A percentile compares a stretch with the other conserved stretches of the same genome.
phyloP scores from a whole-genome alignment of 805 yeast species.

The Yarrowia phangngaensis region DNA sequence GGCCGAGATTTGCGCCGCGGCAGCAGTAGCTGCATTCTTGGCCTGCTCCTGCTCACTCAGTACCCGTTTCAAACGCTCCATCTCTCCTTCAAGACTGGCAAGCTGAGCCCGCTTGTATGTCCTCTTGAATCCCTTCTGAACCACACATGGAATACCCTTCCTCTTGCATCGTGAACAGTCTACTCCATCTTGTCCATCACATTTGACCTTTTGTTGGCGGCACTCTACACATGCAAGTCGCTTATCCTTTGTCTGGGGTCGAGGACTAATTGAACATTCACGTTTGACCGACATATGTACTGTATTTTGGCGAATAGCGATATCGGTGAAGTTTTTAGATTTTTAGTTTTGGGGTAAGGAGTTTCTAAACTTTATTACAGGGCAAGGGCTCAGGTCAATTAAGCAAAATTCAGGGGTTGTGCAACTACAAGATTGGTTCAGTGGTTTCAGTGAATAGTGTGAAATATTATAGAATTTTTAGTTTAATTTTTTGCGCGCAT shows the following conservation, averaged over 20 bases:
- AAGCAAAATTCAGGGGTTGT: too few species aligned
- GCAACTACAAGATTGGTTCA: too few species aligned
- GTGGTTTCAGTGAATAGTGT: too few species aligned
- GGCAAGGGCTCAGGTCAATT: too few species aligned
- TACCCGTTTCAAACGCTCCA: slow-evolving; percentile 60
- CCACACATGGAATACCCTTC: slow-evolving; percentile 62
- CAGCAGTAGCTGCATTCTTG: slow-evolving; percentile 27
- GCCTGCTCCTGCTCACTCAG: slow-evolving; percentile 37
- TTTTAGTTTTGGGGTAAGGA: slow-evolving; percentile 12
- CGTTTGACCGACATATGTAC: slow-evolving; percentile 13
- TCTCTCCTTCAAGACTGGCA: slow-evolving; percentile 64
- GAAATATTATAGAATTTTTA: too few species aligned
- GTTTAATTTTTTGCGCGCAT: too few species aligned
- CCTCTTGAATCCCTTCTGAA: slow-evolving; percentile 79
- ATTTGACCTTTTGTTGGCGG: slow-evolving; percentile 87
- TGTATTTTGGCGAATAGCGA: slow-evolving; percentile 3
- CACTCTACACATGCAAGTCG: slow-evolving; percentile 92
- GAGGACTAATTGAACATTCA: slow-evolving; percentile 13
- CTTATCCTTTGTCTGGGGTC: slow-evolving; percentile 37
- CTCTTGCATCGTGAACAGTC: slow-evolving; percentile 82
- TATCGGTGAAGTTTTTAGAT: slow-evolving; percentile 24
- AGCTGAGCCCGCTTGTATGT: slow-evolving; percentile 67
- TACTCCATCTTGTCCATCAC: slow-evolving; percentile 72
- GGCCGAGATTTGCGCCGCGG: slow-evolving; percentile 28
- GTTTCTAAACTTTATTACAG: too few species aligned